phyloP scores from a whole-genome alignment of 1,284 basidiomycete genomes.

The Apiotrichum veenhuisii region DNA sequence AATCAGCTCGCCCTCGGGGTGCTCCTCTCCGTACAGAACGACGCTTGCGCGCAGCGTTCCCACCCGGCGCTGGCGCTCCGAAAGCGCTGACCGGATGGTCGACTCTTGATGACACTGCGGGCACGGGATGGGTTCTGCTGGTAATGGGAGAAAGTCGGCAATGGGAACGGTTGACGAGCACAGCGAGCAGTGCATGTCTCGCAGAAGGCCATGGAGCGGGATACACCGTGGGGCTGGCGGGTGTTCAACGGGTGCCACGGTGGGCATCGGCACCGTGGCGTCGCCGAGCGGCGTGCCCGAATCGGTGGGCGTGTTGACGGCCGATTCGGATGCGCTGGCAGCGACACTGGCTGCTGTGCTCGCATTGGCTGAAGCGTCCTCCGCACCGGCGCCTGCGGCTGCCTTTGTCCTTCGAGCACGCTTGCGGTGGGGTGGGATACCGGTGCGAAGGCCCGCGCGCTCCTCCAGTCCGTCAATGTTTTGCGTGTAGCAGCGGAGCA shows the following conservation, averaged over 20 bases:
- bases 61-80: conserved; percentile 75
- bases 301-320: neutral
- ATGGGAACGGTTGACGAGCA: conserved; percentile 71
- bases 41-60: conserved; percentile 81
- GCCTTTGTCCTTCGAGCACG: neutral
- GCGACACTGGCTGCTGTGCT: conserved; percentile 5
- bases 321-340: conserved; percentile 5
- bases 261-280: neutral
- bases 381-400: neutral
- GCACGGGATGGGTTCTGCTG: conserved; percentile 63
- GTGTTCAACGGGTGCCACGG: conserved; percentile 1
- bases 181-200: conserved; percentile 72
- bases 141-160: conserved; percentile 57
- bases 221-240: conserved; percentile 64
- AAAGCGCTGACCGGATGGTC: conserved; percentile 64
- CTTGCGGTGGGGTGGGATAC: conserved; percentile 22
- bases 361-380: neutral
- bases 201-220: conserved; percentile 82
- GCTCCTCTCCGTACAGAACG: conserved; percentile 84
- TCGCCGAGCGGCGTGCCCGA: conserved; percentile 6
- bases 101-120: conserved; percentile 72
- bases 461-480: conserved; percentile 88
- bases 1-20: conserved; percentile 82
- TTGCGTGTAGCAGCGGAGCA: conserved; percentile 88
- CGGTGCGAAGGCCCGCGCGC: conserved; percentile 68